Evolutionary conservation across 2,329 filamentous ascomycete species (phyloP).

Genomic region (Xylaria sp.): DNA sequence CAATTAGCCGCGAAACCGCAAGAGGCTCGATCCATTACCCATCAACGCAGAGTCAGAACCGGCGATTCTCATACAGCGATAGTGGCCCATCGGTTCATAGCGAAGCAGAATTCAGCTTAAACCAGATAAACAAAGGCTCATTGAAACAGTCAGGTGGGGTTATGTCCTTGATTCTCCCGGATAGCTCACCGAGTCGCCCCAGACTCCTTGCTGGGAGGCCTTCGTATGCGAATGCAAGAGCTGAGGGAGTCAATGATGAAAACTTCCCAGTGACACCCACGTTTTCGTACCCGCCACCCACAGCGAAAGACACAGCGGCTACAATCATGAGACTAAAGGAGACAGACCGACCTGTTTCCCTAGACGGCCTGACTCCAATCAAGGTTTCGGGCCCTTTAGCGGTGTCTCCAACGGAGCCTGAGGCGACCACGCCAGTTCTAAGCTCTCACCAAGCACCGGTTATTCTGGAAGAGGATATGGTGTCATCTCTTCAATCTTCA

Average conservation of each 20-base stretch:
- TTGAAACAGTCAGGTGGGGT: constrained; percentile 37
- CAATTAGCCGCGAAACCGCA: constrained; percentile 49
- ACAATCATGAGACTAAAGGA: constrained; percentile 43
- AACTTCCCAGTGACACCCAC: constrained; percentile 38
- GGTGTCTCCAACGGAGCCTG: constrained; percentile 26
- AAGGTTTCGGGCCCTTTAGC: constrained; percentile 39
- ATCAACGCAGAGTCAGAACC: constrained; percentile 27
- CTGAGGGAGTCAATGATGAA: constrained; percentile 35
- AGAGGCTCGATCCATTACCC: constrained; percentile 43
- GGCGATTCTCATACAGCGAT: constrained; percentile 36
- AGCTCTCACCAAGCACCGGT: constrained; percentile 7
- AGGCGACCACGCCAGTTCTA: constrained; percentile 13
- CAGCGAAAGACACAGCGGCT: constrained; percentile 43
- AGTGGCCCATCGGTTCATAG: constrained; percentile 43
- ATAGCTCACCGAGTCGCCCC: constrained; percentile 38
- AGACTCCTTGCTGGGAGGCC: constrained; percentile 40
- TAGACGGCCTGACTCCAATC: constrained; percentile 38
- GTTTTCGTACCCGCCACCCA: constrained; percentile 42
- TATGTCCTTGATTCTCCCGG: constrained; percentile 38
- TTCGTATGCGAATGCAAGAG: constrained; percentile 43
- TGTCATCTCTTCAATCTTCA: constrained; percentile 8
- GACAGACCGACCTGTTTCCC: constrained; percentile 34
- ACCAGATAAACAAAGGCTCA: constrained; percentile 48
- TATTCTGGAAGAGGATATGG: constrained; percentile 1
- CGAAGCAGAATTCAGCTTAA: constrained; percentile 51